Base-by-base conservation (phyloP, 805 yeast genomes). In the Jamesozyma rosinii region DNA sequence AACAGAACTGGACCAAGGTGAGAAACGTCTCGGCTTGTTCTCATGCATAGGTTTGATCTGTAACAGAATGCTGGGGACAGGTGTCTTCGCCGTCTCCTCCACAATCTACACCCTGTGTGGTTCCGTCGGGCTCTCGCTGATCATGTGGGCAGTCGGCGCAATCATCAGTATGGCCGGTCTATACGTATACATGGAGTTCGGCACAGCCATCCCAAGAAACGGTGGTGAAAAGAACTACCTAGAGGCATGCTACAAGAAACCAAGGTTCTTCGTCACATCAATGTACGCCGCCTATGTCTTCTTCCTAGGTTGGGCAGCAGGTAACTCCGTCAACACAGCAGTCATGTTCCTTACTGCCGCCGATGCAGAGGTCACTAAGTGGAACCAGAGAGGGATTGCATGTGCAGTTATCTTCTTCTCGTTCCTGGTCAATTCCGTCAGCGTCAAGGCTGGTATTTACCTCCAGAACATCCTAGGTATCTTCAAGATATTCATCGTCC, bases 171-270 rank as follows among this genome's bases (percentile, higher is more conserved):
- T 74, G 9, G 61, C 77, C 29, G 83, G 83, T 30, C 61, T 81
- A 52, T 71, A 76, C 55, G 86, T 81, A 3, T 84, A 83, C 61
- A 76, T 83, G 78, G 92, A 83, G 57, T 81, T 82, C 59, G 94
- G 94, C 14, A 75, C 83, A 4, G 80, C 81, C 35, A 76, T 83
- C 44, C 85, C 86, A 38, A 75, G 82, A 65, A 83, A 84, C 55
- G 95, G 95, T 51, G 95, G 92, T 51, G 95, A 85, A 57, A 83
- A 83, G 64, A 83, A 82, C 55, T 85, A 85, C 58, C 65, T 85
- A 52, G 92, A 84, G 59, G 80, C 73, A 52, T 75, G 83, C 40
- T 85, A 71, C 65, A 70, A 69, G 40, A 77, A 74, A 52, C 95
- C 95, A 35, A 73, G 68, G 58, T 83, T 80, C 56, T 68, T 85